Evolutionary conservation across 2,329 filamentous ascomycete genomes (phyloP).

Genomic region (Cercospora janseana): DNA sequence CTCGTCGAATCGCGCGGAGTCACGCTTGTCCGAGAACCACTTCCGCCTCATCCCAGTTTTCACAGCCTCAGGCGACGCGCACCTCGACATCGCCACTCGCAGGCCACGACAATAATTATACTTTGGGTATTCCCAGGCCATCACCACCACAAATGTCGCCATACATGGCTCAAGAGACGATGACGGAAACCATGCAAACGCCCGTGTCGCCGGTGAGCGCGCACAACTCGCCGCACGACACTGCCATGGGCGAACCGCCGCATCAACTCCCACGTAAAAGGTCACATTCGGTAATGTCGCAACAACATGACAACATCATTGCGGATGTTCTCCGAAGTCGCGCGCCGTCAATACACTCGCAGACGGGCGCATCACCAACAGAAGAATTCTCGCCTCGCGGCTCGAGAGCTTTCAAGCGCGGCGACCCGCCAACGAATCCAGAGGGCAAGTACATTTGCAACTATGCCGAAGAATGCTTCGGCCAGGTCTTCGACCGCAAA

Average conservation of each 20-base stretch:
- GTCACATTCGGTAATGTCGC: constrained; percentile 34
- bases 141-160: constrained; percentile 12
- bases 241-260: constrained; percentile 25
- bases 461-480: constrained; percentile 63
- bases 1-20: not conserved
- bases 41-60: constrained; percentile 20
- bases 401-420: constrained; percentile 35
- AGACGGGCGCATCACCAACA: constrained; percentile 13
- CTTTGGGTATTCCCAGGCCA: constrained; percentile 7
- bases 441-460: constrained; percentile 78
- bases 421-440: constrained; percentile 59
- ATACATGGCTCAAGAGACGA: constrained; percentile 21
- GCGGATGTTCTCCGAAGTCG: constrained; percentile 9
- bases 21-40: constrained; percentile 20
- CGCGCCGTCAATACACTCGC: constrained; percentile 21
- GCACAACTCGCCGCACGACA: constrained; percentile 28
- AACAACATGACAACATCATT: constrained; percentile 16
- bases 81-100: constrained; percentile 23
- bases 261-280: constrained; percentile 31
- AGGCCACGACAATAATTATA: constrained; percentile 20
- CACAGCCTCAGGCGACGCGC: constrained; percentile 32
- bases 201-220: constrained; percentile 31
- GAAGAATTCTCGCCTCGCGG: constrained; percentile 25
- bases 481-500: constrained; percentile 71
- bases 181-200: constrained; percentile 28